phyloP scores from a whole-genome alignment of 257 asterid genomes.

The Orobanche coerulescens region DNA sequence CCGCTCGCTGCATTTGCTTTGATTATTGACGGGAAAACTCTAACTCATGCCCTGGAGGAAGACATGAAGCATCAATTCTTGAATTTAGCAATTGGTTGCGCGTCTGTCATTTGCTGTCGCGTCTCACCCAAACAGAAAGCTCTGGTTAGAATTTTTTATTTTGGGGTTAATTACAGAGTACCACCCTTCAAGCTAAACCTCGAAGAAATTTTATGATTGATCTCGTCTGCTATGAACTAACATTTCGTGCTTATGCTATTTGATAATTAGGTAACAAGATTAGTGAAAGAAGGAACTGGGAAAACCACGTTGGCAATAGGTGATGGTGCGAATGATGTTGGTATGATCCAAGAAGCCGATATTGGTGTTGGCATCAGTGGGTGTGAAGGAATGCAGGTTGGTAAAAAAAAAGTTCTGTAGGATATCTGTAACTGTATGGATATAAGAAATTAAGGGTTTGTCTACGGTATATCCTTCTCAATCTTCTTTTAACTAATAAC shows the following conservation, averaged over 20 bases:
- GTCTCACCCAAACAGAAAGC: constrained; percentile 99
- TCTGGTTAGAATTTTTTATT: constrained; percentile 44
- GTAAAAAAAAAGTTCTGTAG: constrained; percentile 26
- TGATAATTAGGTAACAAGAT: constrained; percentile 67
- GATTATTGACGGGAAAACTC: constrained; percentile 91
- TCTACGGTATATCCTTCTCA: not conserved
- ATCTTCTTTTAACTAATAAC: not conserved
- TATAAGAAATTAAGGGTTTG: not conserved
- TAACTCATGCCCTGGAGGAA: constrained; percentile 71
- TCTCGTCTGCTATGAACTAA: constrained; percentile 14
- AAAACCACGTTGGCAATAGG: constrained; percentile 94
- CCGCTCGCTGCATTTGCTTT: constrained; percentile 94
- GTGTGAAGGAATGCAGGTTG: constrained; percentile 99
- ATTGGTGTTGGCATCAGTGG: constrained; percentile 99
- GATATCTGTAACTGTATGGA: not conserved
- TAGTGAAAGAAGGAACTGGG: constrained; percentile 98
- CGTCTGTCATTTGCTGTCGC: constrained; percentile 99
- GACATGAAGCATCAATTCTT: constrained; percentile 77
- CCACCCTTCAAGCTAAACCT: not conserved
- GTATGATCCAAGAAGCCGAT: constrained; percentile 99
- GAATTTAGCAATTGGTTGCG: constrained; percentile 79
- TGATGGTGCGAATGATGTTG: constrained; percentile 99
- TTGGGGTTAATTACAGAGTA: not conserved
- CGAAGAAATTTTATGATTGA: not conserved
- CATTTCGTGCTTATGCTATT: constrained; percentile 17